phyloP scores from a whole-genome alignment of 495 filamentous ascomycete species.

The Hypomontagnella monticulosa region DNA sequence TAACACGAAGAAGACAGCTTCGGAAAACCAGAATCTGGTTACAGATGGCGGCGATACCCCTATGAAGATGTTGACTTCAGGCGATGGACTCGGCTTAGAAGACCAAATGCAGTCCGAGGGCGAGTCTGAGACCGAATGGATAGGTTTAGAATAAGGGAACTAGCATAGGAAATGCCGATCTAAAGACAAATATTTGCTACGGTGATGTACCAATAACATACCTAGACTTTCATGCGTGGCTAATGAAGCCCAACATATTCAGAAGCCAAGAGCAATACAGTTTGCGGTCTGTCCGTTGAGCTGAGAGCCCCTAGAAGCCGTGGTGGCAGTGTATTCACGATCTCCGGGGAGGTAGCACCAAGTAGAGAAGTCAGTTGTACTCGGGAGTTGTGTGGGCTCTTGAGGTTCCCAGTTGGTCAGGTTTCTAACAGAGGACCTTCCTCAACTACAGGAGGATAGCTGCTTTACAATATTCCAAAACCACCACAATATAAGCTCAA shows the following conservation, averaged over 20 bases:
- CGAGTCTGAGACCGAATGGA: constrained; percentile 61
- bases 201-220: not conserved
- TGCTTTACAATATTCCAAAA: constrained; percentile 9
- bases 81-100: constrained; percentile 39
- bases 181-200: not conserved
- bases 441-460: constrained; percentile 8
- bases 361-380: not conserved
- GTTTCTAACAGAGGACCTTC: constrained; percentile 13
- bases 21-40: constrained; percentile 11
- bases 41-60: constrained; percentile 28
- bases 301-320: not conserved
- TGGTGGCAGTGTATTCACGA: not conserved
- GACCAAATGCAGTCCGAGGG: constrained; percentile 46
- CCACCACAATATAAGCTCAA: constrained; percentile 18
- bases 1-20: constrained; percentile 26
- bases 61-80: constrained; percentile 40
- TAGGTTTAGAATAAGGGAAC: constrained; percentile 59
- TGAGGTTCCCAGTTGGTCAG: constrained; percentile 4
- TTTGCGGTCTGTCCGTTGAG: too few relatives aligned
- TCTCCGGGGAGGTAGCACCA: not conserved
- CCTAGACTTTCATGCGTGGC: not conserved
- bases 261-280: too few relatives aligned
- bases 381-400: not conserved
- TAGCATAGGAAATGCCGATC: too few relatives aligned
- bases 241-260: too few relatives aligned